phyloP scores from a whole-genome alignment of 2,329 filamentous ascomycete species.

The Diplodia corticola region DNA sequence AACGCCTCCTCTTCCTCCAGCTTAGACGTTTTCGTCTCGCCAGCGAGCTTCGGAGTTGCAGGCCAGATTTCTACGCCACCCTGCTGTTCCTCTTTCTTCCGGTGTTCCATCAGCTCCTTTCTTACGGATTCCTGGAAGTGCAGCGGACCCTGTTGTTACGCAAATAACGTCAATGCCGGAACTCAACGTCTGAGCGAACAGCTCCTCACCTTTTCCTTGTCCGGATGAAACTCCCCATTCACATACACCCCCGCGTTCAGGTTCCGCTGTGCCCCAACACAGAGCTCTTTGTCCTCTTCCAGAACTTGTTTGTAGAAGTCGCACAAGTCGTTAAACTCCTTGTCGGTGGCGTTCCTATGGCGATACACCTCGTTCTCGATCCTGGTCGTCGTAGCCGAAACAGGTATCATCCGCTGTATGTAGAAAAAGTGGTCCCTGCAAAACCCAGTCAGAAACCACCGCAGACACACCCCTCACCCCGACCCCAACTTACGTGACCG shows the following conservation, averaged over 20 bases:
- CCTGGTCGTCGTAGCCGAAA: constrained; percentile 49
- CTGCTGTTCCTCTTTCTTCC: constrained; percentile 46
- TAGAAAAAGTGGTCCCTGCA: constrained; percentile 57
- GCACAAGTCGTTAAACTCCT: constrained; percentile 59
- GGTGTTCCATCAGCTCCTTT: constrained; percentile 51
- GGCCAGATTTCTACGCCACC: constrained; percentile 55
- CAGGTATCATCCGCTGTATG: constrained; percentile 63
- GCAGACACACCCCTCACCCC: background rate
- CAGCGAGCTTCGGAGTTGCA: constrained; percentile 39
- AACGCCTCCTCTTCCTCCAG: constrained; percentile 20
- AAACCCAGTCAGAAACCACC: constrained; percentile 20
- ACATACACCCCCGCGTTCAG: constrained; percentile 62
- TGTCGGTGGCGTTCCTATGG: constrained; percentile 60
- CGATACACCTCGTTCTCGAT: constrained; percentile 66
- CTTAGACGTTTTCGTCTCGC: constrained; percentile 9
- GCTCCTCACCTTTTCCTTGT: constrained; percentile 54
- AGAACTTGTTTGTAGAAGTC: constrained; percentile 65
- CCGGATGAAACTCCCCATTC: constrained; percentile 64
- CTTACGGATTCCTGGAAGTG: constrained; percentile 58
- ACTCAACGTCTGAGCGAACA: background rate
- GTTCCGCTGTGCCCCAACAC: constrained; percentile 60
- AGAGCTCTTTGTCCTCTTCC: constrained; percentile 65
- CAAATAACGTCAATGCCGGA: constrained; percentile 1
- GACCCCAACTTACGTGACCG: constrained; percentile 30
- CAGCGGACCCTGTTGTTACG: constrained; percentile 43